phyloP scores from a whole-genome alignment of 2,329 filamentous ascomycete species.

The Magnaporthiopsis incrustans region DNA sequence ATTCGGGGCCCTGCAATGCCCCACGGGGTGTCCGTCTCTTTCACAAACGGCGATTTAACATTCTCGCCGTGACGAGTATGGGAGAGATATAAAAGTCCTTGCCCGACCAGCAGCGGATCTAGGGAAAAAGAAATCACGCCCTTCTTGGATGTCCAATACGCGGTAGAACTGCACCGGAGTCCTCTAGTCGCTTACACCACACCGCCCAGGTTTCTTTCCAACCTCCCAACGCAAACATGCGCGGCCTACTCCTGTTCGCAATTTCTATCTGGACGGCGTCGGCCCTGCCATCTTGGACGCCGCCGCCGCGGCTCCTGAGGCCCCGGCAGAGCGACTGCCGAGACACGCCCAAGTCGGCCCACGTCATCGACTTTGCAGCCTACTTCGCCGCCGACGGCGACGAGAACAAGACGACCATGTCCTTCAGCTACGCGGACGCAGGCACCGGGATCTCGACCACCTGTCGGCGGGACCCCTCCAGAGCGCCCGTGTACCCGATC shows the following conservation, averaged over 20 bases:
- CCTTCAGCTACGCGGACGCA: constrained; percentile 33
- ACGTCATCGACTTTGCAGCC: constrained; percentile 3
- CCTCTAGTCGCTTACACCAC: background rate
- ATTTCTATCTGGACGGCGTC: background rate
- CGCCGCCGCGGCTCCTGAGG: background rate
- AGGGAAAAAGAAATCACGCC: too few species aligned
- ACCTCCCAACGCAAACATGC: background rate
- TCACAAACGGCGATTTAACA: background rate
- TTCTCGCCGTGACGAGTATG: background rate
- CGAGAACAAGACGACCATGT: constrained; percentile 21
- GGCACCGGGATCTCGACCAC: constrained; percentile 28
- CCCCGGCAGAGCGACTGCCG: background rate
- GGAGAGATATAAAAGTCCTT: background rate
- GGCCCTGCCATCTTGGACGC: background rate
- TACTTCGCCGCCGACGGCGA: constrained; percentile 20
- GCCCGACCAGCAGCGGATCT: background rate
- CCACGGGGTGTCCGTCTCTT: background rate
- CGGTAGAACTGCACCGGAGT: background rate
- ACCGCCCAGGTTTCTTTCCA: background rate
- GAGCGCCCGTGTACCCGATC: constrained; percentile 22
- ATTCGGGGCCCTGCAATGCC: background rate
- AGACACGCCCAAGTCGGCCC: background rate
- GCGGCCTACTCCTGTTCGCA: background rate
- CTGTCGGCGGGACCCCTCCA: constrained; percentile 36
- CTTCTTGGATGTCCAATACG: background rate